These are phyloP conservation scores for Neurospora intermedia DNA, from an alignment of 495 filamentous ascomycete species.

Conservation along the genomic window DNA sequence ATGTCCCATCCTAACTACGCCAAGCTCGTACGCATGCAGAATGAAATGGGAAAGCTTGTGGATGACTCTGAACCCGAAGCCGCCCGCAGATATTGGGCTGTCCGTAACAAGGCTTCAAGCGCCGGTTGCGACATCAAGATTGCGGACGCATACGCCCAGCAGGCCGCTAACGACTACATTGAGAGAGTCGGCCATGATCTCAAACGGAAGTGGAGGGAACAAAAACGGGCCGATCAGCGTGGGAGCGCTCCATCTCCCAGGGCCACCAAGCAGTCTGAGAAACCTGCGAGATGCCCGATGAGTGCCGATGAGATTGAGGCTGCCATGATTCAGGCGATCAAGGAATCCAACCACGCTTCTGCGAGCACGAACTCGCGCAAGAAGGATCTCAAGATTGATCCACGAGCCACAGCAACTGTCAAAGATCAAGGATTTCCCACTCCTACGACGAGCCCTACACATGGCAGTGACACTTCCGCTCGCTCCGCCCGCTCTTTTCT, in stretches of 20 bases:
- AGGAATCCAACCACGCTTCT: neutral
- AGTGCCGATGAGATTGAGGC: neutral
- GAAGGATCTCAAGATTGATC: neutral
- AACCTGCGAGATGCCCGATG: neutral
- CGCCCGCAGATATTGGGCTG: neutral
- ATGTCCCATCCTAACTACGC: constrained; percentile 5
- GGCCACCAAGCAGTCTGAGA: neutral
- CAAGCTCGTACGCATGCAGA: neutral
- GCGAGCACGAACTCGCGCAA: neutral
- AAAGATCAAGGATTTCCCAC: neutral
- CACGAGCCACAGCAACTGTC: neutral
- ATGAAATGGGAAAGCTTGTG: neutral
- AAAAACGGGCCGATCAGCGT: neutral
- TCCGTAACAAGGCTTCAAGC: neutral
- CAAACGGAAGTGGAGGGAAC: neutral
- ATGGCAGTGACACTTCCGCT: neutral
- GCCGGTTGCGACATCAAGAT: neutral
- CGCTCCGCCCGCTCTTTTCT: neutral
- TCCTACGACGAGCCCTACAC: neutral
- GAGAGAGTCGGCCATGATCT: neutral
- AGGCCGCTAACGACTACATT: neutral
- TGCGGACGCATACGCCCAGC: neutral
- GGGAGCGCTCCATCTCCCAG: neutral
- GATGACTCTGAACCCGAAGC: neutral
- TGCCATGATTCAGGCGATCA: neutral